phyloP scores from a whole-genome alignment of 306 rosid genomes.

The Astragalus glycyphyllos region DNA sequence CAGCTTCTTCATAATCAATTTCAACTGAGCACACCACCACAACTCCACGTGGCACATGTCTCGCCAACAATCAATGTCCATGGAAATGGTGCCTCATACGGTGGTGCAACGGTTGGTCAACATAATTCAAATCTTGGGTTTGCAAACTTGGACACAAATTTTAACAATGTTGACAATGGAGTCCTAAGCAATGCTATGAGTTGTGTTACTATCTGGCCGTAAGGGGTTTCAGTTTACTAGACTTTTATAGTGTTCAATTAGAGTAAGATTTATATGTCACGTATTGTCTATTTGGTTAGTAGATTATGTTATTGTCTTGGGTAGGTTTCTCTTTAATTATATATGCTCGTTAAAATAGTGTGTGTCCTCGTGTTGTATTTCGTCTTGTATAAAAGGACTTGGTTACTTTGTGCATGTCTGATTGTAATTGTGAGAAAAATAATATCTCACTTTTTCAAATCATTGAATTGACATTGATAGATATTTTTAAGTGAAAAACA shows the following conservation, averaged over 20 bases:
- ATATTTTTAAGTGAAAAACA: no score
- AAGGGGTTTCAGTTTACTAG: constrained; percentile 24
- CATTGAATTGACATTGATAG: background rate
- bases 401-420: constrained; percentile 19
- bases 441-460: background rate
- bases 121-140: constrained; percentile 53
- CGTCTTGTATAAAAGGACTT: constrained; percentile 44
- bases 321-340: constrained; percentile 14
- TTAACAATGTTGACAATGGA: constrained; percentile 47
- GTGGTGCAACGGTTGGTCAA: constrained; percentile 53
- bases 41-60: constrained; percentile 56
- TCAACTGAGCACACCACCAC: constrained; percentile 59
- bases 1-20: constrained; percentile 64
- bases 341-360: constrained; percentile 39
- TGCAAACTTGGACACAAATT: constrained; percentile 49
- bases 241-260: constrained; percentile 18
- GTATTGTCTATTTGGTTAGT: constrained; percentile 26
- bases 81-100: constrained; percentile 57
- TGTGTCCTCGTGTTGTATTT: constrained; percentile 18
- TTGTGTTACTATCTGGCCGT: constrained; percentile 55
- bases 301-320: constrained; percentile 24
- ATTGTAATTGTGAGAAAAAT: constrained; percentile 16
- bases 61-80: constrained; percentile 66
- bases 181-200: constrained; percentile 55
- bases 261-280: constrained; percentile 20